A percentile compares a stretch with the other conserved stretches of the same genome.
phyloP scores from a whole-genome alignment of 306 rosid species.

The Rosa multiflora region DNA sequence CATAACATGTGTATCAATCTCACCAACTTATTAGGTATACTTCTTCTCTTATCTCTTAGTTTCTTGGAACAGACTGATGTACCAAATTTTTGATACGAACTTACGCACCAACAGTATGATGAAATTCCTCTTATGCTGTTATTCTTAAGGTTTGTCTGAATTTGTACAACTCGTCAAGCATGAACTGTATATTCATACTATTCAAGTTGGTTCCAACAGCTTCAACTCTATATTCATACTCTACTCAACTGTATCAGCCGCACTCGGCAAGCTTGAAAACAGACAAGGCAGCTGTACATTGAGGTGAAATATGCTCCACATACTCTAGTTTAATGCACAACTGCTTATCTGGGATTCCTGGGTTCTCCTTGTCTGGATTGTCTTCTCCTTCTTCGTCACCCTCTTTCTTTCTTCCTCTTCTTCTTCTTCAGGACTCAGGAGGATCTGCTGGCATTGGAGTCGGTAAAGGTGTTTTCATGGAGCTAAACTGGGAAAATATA shows the following conservation, averaged over 20 bases:
- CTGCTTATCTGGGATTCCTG: slow-evolving; percentile 10
- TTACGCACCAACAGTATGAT: too few relatives aligned
- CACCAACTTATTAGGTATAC: too few relatives aligned
- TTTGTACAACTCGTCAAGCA: too few relatives aligned
- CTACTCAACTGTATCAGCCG: background rate
- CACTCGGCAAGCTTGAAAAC: background rate
- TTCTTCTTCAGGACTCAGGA: slow-evolving; percentile 23
- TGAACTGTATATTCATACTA: too few relatives aligned
- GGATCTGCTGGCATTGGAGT: slow-evolving; percentile 32
- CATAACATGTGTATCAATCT: too few relatives aligned
- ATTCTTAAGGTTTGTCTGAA: too few relatives aligned
- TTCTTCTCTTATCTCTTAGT: too few relatives aligned
- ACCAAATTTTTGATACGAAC: too few relatives aligned
- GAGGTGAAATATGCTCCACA: background rate
- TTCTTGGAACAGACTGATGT: too few relatives aligned
- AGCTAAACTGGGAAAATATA: slow-evolving; percentile 39
- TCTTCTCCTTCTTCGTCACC: slow-evolving; percentile 37
- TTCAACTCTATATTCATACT: background rate
- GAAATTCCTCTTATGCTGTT: too few relatives aligned
- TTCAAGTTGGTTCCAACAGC: too few relatives aligned
- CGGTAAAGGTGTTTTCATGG: slow-evolving; percentile 40
- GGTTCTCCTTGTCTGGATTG: slow-evolving; percentile 39
- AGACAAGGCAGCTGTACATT: background rate
- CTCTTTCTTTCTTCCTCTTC: slow-evolving; percentile 33
- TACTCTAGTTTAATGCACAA: background rate